phyloP scores from a whole-genome alignment of 495 filamentous ascomycete species.

The Trichoderma gamsii region DNA sequence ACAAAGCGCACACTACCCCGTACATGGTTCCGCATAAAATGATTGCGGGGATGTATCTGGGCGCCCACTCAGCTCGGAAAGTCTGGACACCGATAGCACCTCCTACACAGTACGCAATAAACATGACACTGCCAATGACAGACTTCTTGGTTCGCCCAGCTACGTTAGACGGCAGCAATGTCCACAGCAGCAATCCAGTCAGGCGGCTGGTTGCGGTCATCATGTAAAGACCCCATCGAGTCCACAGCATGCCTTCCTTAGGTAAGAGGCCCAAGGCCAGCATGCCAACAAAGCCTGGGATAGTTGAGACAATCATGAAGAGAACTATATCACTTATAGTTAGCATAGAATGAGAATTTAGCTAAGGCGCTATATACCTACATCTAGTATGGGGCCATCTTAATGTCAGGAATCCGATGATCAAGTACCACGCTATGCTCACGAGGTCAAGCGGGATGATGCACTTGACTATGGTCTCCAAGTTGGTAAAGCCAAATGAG shows the following conservation, averaged over 20 bases:
- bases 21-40: background rate
- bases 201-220: background rate
- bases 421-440: constrained; percentile 15
- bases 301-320: constrained; percentile 6
- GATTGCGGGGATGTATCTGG: background rate
- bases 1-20: background rate
- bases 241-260: background rate
- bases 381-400: background rate
- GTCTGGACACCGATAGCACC: background rate
- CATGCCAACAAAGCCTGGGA: background rate
- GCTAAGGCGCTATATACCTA: background rate
- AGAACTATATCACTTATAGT: background rate
- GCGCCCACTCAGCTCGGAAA: background rate
- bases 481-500: constrained; percentile 34
- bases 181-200: constrained; percentile 12
- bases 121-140: constrained; percentile 1
- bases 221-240: background rate
- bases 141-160: constrained; percentile 13
- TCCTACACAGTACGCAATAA: constrained; percentile 9
- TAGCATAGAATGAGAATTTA: background rate
- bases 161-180: constrained; percentile 11
- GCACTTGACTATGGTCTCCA: constrained; percentile 19
- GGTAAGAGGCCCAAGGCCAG: background rate
- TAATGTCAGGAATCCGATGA: background rate
- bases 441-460: constrained; percentile 2